Evolutionary conservation across 2,329 filamentous ascomycete genomes (phyloP).

Genomic region (Aspergillus versicolor): DNA sequence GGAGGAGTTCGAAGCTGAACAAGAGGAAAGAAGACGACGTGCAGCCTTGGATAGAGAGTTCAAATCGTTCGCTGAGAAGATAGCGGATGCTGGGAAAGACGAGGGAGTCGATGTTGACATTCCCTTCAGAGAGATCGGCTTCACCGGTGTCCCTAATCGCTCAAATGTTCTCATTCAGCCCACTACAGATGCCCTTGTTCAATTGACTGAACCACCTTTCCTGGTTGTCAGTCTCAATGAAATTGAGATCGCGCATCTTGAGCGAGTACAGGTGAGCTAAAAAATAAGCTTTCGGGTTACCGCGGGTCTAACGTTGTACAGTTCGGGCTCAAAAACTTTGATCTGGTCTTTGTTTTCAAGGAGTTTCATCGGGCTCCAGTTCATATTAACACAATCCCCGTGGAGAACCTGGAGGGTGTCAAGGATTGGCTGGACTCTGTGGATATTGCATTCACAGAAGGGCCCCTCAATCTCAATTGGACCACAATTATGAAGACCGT

Average conservation of each 20-base stretch:
- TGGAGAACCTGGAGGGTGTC: slow-evolving; percentile 89
- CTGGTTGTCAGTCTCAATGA: slow-evolving; percentile 93
- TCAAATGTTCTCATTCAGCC: slow-evolving; percentile 95
- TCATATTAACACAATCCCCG: slow-evolving; percentile 97
- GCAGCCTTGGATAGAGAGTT: slow-evolving; percentile 94
- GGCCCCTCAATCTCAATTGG: slow-evolving; percentile 97
- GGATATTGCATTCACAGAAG: slow-evolving; percentile 91
- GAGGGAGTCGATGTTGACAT: slow-evolving; percentile 93
- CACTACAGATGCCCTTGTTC: slow-evolving; percentile 93
- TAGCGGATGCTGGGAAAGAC: slow-evolving; percentile 88
- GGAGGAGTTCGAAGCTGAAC: slow-evolving; percentile 97
- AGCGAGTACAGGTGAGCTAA: slow-evolving; percentile 70
- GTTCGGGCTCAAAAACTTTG: slow-evolving; percentile 98
- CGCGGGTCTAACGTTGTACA: slow-evolving; percentile 43
- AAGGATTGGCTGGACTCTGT: slow-evolving; percentile 98
- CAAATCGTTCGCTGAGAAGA: slow-evolving; percentile 95
- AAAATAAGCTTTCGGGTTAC: background rate
- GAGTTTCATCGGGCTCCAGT: slow-evolving; percentile 88
- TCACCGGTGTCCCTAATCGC: slow-evolving; percentile 93
- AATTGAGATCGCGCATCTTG: slow-evolving; percentile 92
- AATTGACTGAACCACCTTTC: slow-evolving; percentile 95
- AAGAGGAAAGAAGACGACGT: slow-evolving; percentile 88
- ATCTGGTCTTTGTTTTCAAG: slow-evolving; percentile 97
- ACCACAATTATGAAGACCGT: slow-evolving; percentile 99
- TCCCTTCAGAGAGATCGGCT: slow-evolving; percentile 92